Percentiles rank a stretch among this genome's conserved stretches.
phyloP scores from a whole-genome alignment of 1,139 yeast genomes.

The Spencermartinsiella ligniputridi region DNA sequence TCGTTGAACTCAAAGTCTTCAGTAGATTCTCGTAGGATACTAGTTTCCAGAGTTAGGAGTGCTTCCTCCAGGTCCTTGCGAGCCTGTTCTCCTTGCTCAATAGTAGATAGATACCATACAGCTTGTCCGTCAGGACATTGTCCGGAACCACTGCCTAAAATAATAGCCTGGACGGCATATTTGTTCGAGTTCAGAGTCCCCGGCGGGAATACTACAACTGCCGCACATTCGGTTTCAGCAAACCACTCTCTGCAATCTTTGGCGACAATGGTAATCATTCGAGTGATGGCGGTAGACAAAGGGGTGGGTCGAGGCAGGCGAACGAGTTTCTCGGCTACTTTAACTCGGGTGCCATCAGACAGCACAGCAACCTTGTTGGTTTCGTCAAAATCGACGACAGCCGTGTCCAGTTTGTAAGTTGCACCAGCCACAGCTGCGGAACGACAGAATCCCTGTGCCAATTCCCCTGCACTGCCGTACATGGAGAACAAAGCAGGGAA shows the following conservation, averaged over 20 bases:
- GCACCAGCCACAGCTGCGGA: constrained; percentile 99
- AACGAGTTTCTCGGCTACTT: constrained; percentile 71
- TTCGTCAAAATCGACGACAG: constrained; percentile 60
- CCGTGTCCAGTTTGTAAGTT: constrained; percentile 76
- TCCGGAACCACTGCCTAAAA: constrained; percentile 86
- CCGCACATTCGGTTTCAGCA: constrained; percentile 74
- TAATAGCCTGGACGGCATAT: constrained; percentile 76
- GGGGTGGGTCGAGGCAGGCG: constrained; percentile 23
- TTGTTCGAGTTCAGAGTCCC: constrained; percentile 66
- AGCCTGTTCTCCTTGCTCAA: constrained; percentile 63
- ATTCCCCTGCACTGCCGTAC: constrained; percentile 95
- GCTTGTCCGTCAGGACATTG: constrained; percentile 86
- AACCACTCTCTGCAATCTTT: constrained; percentile 92
- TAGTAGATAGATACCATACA: constrained; percentile 83
- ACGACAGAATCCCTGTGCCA: constrained; percentile 94
- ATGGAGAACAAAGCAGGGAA: constrained; percentile 91
- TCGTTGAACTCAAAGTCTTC: constrained; percentile 48
- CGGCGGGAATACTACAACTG: constrained; percentile 93
- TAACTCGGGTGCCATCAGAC: constrained; percentile 70
- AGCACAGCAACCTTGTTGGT: constrained; percentile 62
- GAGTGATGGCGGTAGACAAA: constrained; percentile 47
- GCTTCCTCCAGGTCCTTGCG: constrained; percentile 79
- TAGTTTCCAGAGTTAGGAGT: constrained; percentile 67
- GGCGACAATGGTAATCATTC: constrained; percentile 77
- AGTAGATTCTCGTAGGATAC: constrained; percentile 75